Base-by-base conservation (phyloP, 139 green algal species). In the Coelastrella sp. region DNA sequence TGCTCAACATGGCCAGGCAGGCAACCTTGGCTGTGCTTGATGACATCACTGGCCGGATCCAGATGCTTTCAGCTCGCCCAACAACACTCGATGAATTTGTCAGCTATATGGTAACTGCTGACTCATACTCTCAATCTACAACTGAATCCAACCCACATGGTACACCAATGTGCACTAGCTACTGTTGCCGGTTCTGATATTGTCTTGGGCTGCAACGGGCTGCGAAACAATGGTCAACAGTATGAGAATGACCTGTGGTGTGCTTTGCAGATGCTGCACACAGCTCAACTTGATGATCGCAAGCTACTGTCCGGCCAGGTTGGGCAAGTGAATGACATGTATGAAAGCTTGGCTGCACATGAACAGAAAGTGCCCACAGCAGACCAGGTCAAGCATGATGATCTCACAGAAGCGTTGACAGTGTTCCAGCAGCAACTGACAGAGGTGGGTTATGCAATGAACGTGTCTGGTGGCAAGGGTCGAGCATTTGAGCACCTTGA, bases 301-400 rank as follows among this genome's bases (percentile, higher is more conserved):
- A 90, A 92, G 81, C 21, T 85, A 53, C 88, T 94, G 79, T 72
- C 94, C 74, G 73, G 86, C 35, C 43, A 88, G 45, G 89, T 76
- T 13, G 85, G 68, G 6, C 77, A 91, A 48, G 90, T 96, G 75
- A 92, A 96, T 69, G 94, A 96, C 81, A 96, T 96, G 92, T 96
- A 96, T 76, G 94, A 96, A 67, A 91, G 93, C 89, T 88, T 96
- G 38, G 87, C 89, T 23, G 88, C 92, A 2, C 92, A 96, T 75
- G 92, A 95, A 82, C 91, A 94, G 73, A 95, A 96, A 88, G 71
- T 94, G 30, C 83, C 87, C 5, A 94, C 86, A 32, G 73, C 76
- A 6, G 91, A 94, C 69, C 85, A 90, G 77, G 90, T 95, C 21
- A 94, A 94, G 88, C 91, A 95, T 67, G 94, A 98, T 79, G 94